Evolutionary conservation across 2,329 filamentous ascomycete species (phyloP).

Genomic region (Aspergillus fructus): DNA sequence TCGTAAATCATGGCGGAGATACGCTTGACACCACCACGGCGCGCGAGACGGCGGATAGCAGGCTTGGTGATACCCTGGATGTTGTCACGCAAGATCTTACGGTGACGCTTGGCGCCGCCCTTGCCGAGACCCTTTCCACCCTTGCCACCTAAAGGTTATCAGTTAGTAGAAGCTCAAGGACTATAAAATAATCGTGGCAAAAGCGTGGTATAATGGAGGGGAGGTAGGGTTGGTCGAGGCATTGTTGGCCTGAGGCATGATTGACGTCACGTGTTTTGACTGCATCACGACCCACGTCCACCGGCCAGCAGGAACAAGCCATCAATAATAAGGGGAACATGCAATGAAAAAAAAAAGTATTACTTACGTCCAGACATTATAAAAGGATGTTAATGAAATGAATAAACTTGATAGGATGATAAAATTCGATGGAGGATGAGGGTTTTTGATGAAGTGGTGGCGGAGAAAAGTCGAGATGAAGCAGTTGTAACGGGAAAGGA

Average conservation of each 20-base stretch:
- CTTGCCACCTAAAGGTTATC: constrained; percentile 69
- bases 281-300: constrained; percentile 16
- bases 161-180: constrained; percentile 15
- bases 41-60: constrained; percentile 95
- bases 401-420: constrained; percentile 4
- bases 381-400: constrained; percentile 11
- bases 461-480: constrained; percentile 3
- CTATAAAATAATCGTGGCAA: not conserved
- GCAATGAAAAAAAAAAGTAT: constrained; percentile 4
- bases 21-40: constrained; percentile 99
- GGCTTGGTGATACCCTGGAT: constrained; percentile 99
- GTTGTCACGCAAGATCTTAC: constrained; percentile 99
- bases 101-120: constrained; percentile 97
- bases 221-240: constrained; percentile 4
- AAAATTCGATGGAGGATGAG: constrained; percentile 15
- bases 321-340: not conserved
- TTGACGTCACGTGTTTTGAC: constrained; percentile 26
- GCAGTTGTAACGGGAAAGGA: constrained; percentile 15
- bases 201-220: not conserved
- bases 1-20: constrained; percentile 95
- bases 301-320: not conserved
- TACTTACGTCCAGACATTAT: constrained; percentile 46
- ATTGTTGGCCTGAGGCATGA: constrained; percentile 17
- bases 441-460: constrained; percentile 22
- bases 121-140: constrained; percentile 97